These are phyloP conservation scores for Athelia psychrophila DNA, from an alignment of 1,284 basidiomycete genomes.

Conservation along the genomic window DNA sequence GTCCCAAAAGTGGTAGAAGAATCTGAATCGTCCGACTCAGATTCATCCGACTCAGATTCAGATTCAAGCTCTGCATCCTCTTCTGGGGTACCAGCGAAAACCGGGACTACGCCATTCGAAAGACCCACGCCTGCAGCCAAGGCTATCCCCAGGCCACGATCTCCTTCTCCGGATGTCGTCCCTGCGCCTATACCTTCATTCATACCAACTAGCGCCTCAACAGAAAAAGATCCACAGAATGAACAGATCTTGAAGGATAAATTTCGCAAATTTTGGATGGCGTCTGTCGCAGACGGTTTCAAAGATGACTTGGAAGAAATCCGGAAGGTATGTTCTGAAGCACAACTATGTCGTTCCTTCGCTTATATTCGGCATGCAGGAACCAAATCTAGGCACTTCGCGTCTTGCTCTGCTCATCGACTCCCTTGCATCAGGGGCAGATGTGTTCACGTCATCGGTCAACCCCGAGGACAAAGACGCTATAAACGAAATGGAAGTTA, in stretches of 20 bases:
- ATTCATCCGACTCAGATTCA: constrained; percentile 23
- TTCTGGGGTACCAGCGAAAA: constrained; percentile 9
- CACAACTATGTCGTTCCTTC: constrained; percentile 1
- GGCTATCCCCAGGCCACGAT: constrained; percentile 17
- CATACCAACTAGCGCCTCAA: constrained; percentile 27
- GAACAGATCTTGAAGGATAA: constrained; percentile 57
- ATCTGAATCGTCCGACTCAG: background rate
- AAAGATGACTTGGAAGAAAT: constrained; percentile 74
- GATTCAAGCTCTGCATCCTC: constrained; percentile 26
- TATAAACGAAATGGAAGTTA: constrained; percentile 51
- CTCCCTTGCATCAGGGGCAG: constrained; percentile 72
- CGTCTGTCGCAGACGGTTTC: constrained; percentile 73
- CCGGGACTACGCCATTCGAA: constrained; percentile 8
- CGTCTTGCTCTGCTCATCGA: constrained; percentile 71
- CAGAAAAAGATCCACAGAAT: constrained; percentile 28
- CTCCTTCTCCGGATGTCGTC: constrained; percentile 53
- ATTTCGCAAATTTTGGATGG: constrained; percentile 81
- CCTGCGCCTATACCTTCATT: constrained; percentile 51
- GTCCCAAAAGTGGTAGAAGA: background rate
- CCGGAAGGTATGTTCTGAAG: constrained; percentile 51
- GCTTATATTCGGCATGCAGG: constrained; percentile 37
- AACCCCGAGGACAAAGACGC: constrained; percentile 15
- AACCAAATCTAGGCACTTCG: constrained; percentile 65
- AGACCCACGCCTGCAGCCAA: background rate
- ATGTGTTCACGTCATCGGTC: constrained; percentile 54